Evolutionary conservation across 768 basidiomycete genomes (phyloP), one percentile per base, ranked within the genome.

Genomic region (Piloderma croceum): DNA sequence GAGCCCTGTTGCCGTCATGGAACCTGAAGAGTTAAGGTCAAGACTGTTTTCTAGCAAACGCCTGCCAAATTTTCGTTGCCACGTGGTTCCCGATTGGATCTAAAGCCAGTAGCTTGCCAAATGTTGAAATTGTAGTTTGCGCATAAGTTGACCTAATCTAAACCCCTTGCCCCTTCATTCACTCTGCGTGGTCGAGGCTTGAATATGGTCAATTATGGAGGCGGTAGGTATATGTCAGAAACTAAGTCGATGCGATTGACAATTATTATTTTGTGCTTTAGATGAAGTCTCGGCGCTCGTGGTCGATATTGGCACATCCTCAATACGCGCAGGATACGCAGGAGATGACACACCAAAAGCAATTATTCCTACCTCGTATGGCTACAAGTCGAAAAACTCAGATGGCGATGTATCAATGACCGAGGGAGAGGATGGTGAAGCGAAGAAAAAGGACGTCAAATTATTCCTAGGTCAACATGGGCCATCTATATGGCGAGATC

Each of bases 211-310:
- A 83, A 85, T 56, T 89, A 89, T 59, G 89, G 89, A 22, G 89
- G 89, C 69, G 89, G 88, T 84, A 60, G 29, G 82, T 49, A 27
- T 13, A 22, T 5, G 13, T 9, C 17, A 20, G 36, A 18, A 20
- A 39, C 37, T 38, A 13, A 33, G 32, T 9, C 27, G 27, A 29
- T 35, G 36, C 19, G 34, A 24, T n/a, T 45, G 3, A 36, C 43
- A 42, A 24, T 45, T 25, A 7, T 31, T 36, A 35, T n/a, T 24
- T 3, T 19, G 10, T n/a, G n/a, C n/a, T n/a, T n/a, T 45, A 96
- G 93, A 97, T 59, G 93, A 97, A 68, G 91, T 98, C n/a, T 86
- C 91, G 24, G 96, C 94, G 22, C 69, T 98, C 38, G 96, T 98
- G 18, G 68, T 99, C 25, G 96, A 99, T 68, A 85, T 98, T 57